These are phyloP conservation scores for Scheffersomyces amazonensis DNA, from an alignment of 805 yeast genomes.

Conservation along the genomic window DNA sequence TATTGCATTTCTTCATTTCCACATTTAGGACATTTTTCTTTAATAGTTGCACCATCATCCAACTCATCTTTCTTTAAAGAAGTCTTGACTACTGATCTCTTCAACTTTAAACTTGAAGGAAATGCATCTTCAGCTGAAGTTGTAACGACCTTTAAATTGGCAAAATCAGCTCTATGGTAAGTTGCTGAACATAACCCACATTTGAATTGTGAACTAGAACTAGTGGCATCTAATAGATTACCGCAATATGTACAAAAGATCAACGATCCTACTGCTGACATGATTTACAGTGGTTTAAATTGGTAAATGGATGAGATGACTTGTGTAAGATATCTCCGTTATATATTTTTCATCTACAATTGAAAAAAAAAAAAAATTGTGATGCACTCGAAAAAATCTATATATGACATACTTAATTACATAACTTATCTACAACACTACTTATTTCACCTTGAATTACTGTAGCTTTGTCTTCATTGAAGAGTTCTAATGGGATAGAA, in stretches of 20 bases:
- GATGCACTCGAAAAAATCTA: background rate
- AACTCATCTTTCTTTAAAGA: constrained; percentile 69
- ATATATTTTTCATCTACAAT: background rate
- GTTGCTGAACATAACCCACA: constrained; percentile 52
- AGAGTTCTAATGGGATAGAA: constrained; percentile 1
- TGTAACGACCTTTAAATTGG: constrained; percentile 82
- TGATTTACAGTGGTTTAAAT: constrained; percentile 19
- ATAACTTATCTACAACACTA: background rate
- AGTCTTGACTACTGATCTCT: constrained; percentile 89
- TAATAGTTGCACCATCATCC: constrained; percentile 94
- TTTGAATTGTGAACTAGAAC: constrained; percentile 45
- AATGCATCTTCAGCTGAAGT: constrained; percentile 89
- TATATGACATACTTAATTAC: background rate
- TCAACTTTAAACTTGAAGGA: constrained; percentile 78
- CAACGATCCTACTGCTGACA: constrained; percentile 95
- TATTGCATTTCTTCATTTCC: constrained; percentile 98
- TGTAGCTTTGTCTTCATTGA: background rate
- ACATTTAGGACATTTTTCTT: constrained; percentile 98
- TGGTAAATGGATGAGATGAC: too few species aligned
- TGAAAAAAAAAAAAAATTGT: background rate
- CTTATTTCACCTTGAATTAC: constrained; percentile 2
- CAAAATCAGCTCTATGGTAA: constrained; percentile 53
- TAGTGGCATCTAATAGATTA: constrained; percentile 70
- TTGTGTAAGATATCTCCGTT: background rate
- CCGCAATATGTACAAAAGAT: constrained; percentile 95